These are phyloP conservation scores for Candida chauliodis DNA, from an alignment of 805 yeast species.

Conservation along the genomic window DNA sequence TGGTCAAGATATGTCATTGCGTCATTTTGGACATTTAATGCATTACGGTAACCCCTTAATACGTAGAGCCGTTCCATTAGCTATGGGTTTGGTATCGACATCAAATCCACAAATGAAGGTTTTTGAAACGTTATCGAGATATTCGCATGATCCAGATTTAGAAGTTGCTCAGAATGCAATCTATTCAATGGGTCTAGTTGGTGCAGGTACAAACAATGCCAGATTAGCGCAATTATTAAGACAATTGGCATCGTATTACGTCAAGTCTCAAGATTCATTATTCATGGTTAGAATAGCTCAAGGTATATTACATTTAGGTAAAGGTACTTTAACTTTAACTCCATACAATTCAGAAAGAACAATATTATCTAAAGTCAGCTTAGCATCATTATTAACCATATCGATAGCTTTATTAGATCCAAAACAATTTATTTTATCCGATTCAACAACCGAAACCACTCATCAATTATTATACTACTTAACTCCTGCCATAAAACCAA, in stretches of 20 bases:
- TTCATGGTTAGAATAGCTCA: slow-evolving; percentile 94
- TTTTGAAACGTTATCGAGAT: slow-evolving; percentile 91
- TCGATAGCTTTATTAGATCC: slow-evolving; percentile 85
- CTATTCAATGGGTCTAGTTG: slow-evolving; percentile 95
- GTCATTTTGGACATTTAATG: slow-evolving; percentile 96
- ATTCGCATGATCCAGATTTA: slow-evolving; percentile 91
- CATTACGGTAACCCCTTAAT: slow-evolving; percentile 93
- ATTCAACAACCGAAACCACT: slow-evolving; percentile 43
- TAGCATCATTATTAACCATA: slow-evolving; percentile 85
- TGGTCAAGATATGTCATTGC: slow-evolving; percentile 95
- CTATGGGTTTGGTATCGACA: slow-evolving; percentile 93
- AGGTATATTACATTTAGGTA: slow-evolving; percentile 92
- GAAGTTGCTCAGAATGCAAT: slow-evolving; percentile 94
- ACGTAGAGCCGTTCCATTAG: slow-evolving; percentile 92
- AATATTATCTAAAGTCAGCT: slow-evolving; percentile 79
- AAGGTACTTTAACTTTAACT: slow-evolving; percentile 86
- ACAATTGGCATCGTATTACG: slow-evolving; percentile 90
- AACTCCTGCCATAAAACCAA: slow-evolving; percentile 86
- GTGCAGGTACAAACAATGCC: slow-evolving; percentile 98
- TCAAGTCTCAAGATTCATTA: slow-evolving; percentile 83
- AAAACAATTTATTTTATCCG: slow-evolving; percentile 69
- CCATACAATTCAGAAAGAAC: slow-evolving; percentile 89
- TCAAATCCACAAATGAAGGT: slow-evolving; percentile 97
- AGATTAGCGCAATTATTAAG: slow-evolving; percentile 93
- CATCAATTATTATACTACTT: slow-evolving; percentile 84